Conservation (phyloP, 441 rosid species). For the Hura crepitans region DNA sequence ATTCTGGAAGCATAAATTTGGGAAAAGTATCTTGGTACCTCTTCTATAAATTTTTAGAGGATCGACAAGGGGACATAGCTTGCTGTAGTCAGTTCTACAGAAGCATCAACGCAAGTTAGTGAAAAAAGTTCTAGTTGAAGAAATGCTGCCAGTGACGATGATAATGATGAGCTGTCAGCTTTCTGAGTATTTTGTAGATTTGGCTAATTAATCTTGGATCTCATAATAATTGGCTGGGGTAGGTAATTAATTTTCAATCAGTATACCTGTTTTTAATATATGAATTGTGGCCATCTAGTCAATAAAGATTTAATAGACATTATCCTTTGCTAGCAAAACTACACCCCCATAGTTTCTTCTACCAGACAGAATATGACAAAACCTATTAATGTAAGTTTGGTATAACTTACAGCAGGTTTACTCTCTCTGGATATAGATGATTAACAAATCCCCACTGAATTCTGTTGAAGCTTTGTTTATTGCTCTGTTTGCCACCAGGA, state of each 20-base stretch:
- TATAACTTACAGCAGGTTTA: constrained; percentile 24
- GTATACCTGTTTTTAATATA: neutral
- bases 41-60: neutral
- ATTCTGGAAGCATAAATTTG: constrained; percentile 1
- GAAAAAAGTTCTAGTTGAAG: neutral
- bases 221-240: constrained; percentile 10
- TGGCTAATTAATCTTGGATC: constrained; percentile 9
- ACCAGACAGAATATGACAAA: constrained; percentile 19
- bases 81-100: neutral
- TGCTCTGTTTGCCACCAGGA: neutral
- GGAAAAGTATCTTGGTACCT: neutral
- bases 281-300: neutral
- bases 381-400: constrained; percentile 3
- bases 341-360: constrained; percentile 5
- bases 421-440: neutral
- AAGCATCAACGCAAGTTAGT: neutral
- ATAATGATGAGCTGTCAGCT: neutral
- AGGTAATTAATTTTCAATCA: constrained; percentile 6
- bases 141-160: neutral
- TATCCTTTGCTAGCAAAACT: neutral
- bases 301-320: neutral
- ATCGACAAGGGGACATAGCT: neutral
- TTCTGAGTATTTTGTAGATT: neutral
- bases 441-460: neutral
- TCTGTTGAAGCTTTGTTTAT: neutral